Conservation (phyloP, 306 rosid genomes). For the Fragaria ananassa region DNA sequence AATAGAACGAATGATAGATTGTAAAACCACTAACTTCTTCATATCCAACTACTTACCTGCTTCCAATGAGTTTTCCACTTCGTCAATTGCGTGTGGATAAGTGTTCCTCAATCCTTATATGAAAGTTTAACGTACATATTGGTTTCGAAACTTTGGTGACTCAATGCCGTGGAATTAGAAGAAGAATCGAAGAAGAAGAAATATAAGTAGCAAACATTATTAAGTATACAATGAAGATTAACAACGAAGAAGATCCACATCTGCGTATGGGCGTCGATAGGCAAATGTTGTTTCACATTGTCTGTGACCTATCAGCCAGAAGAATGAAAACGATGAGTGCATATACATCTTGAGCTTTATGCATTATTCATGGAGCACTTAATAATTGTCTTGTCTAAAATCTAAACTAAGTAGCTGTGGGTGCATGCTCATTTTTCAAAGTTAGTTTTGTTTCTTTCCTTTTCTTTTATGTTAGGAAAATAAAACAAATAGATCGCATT, state of each 20-base stretch:
- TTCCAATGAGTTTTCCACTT: neutral
- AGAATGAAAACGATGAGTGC: constrained; percentile 24
- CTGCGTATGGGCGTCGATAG: neutral
- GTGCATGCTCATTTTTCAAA: neutral
- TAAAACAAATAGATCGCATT: neutral
- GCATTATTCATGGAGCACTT: constrained; percentile 11
- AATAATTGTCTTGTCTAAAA: constrained; percentile 5
- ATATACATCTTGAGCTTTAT: constrained; percentile 1
- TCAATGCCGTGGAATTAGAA: neutral
- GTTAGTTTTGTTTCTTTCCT: neutral
- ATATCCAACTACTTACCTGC: neutral
- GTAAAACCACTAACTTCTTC: neutral
- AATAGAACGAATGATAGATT: neutral
- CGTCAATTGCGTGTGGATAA: neutral
- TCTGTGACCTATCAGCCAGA: neutral
- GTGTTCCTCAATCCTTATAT: neutral
- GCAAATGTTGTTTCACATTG: constrained; percentile 1
- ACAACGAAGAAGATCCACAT: neutral
- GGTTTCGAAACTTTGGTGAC: neutral
- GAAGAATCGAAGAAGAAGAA: neutral
- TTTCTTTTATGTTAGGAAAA: neutral
- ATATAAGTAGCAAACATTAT: neutral
- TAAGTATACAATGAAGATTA: neutral
- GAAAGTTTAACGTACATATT: neutral
- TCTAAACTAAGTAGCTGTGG: neutral